phyloP scores from a whole-genome alignment of 2,329 filamentous ascomycete genomes.

The Penicillium sp. region DNA sequence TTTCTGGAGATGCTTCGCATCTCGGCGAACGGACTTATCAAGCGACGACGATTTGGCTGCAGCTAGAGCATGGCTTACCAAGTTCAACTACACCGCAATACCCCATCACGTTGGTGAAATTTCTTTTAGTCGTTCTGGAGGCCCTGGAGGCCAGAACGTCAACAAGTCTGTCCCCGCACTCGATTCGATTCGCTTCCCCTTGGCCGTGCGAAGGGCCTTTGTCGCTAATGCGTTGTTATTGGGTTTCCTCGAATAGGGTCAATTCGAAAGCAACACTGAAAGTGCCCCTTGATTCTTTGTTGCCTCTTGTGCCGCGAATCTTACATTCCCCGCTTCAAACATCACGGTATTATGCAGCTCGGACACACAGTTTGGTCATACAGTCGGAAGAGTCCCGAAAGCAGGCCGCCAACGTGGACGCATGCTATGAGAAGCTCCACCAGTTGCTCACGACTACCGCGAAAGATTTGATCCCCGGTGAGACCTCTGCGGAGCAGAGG shows the following conservation, averaged over 20 bases:
- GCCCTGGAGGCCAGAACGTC: constrained; percentile 70
- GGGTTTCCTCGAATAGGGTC: constrained; percentile 52
- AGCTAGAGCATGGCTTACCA: constrained; percentile 62
- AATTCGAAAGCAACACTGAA: constrained; percentile 70
- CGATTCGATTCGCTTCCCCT: not conserved
- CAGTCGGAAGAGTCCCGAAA: constrained; percentile 68
- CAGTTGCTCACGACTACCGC: constrained; percentile 59
- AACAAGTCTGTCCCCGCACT: constrained; percentile 61
- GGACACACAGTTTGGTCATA: constrained; percentile 61
- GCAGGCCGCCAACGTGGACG: constrained; percentile 63
- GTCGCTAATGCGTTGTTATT: constrained; percentile 17
- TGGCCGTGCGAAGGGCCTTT: not conserved
- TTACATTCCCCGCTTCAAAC: constrained; percentile 57
- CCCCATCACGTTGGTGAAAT: constrained; percentile 62
- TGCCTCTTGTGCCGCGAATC: constrained; percentile 58
- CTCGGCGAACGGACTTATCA: constrained; percentile 28
- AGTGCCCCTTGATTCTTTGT: constrained; percentile 57
- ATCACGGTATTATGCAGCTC: constrained; percentile 61
- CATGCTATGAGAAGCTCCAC: constrained; percentile 63
- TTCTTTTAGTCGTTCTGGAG: constrained; percentile 67
- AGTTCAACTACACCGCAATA: constrained; percentile 59
- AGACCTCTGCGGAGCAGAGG: constrained; percentile 62
- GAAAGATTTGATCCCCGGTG: constrained; percentile 59
- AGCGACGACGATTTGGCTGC: constrained; percentile 44
- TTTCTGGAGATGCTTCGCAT: constrained; percentile 33